Percentiles rank a stretch among this genome's conserved stretches.
Evolutionary conservation across 2,329 filamentous ascomycete species (phyloP).

Genomic region (Periconia macrospinosa): DNA sequence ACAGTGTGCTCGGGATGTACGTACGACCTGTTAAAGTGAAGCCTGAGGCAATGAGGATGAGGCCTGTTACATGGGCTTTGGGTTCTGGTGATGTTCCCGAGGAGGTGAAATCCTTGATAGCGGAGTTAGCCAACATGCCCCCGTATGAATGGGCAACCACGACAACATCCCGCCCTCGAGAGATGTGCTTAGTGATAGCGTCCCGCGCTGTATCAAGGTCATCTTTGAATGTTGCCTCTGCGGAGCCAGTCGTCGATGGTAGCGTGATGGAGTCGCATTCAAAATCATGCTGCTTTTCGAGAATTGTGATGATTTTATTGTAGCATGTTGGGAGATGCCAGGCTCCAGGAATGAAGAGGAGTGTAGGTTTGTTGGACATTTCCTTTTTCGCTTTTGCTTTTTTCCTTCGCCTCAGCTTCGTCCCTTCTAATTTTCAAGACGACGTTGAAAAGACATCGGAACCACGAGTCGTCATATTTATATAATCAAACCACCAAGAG

Average conservation of each 20-base stretch:
- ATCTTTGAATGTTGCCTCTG: conserved; percentile 16
- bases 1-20: too few relatives aligned
- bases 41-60: conserved; percentile 18
- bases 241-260: conserved; percentile 11
- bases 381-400: neutral
- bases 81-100: neutral
- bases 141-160: conserved; percentile 56
- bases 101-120: conserved; percentile 47
- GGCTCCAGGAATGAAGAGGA: conserved; percentile 16
- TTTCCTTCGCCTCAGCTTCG: too few relatives aligned
- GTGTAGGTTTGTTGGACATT: neutral
- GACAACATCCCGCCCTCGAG: conserved; percentile 44
- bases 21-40: conserved; percentile 13
- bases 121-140: conserved; percentile 51
- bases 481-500: too few relatives aligned
- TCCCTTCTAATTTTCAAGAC: too few relatives aligned
- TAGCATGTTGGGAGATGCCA: conserved; percentile 18
- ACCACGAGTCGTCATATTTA: too few relatives aligned
- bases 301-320: conserved; percentile 8
- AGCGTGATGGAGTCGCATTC: conserved; percentile 10
- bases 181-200: conserved; percentile 8
- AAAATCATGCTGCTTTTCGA: conserved; percentile 5
- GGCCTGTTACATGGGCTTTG: conserved; percentile 10
- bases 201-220: conserved; percentile 13
- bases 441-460: too few relatives aligned